Evolutionary conservation across 306 rosid genomes (phyloP).

Genomic region (Dalbergia oliveri): DNA sequence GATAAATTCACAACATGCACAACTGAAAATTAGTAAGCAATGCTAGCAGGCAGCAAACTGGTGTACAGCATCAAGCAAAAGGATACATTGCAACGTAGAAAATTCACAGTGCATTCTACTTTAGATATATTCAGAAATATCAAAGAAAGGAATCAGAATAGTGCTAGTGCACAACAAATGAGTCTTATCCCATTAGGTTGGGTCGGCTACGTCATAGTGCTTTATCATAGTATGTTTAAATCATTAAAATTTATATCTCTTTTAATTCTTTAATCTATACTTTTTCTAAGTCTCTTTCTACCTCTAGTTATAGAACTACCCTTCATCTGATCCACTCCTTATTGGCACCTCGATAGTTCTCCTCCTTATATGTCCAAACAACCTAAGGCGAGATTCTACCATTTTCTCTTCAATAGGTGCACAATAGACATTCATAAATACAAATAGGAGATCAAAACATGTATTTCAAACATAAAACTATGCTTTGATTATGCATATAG

Average conservation of each 20-base stretch:
- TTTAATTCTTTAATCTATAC: too few species aligned
- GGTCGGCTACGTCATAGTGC: too few species aligned
- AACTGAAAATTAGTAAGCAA: neutral
- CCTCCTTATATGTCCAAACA: too few species aligned
- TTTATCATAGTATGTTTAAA: too few species aligned
- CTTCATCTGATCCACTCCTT: too few species aligned
- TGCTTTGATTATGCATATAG: neutral
- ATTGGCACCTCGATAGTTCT: too few species aligned
- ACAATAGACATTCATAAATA: neutral
- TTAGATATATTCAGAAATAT: constrained; percentile 14
- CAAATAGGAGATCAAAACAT: constrained; percentile 11
- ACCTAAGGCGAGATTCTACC: too few species aligned
- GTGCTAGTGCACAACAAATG: neutral
- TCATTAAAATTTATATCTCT: too few species aligned
- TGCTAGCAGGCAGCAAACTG: neutral
- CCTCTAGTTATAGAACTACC: too few species aligned
- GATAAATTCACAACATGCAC: constrained; percentile 17
- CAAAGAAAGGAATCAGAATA: constrained; percentile 19
- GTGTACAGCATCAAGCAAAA: constrained; percentile 19
- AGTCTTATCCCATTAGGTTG: too few species aligned
- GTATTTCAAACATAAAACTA: constrained; percentile 8
- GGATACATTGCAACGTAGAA: constrained; percentile 6
- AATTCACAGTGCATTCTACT: constrained; percentile 4
- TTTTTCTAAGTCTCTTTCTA: too few species aligned
- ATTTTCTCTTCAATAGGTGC: neutral